phyloP scores from a whole-genome alignment of 176 grass and related monocot genomes.

The Oryza glumipatula region DNA sequence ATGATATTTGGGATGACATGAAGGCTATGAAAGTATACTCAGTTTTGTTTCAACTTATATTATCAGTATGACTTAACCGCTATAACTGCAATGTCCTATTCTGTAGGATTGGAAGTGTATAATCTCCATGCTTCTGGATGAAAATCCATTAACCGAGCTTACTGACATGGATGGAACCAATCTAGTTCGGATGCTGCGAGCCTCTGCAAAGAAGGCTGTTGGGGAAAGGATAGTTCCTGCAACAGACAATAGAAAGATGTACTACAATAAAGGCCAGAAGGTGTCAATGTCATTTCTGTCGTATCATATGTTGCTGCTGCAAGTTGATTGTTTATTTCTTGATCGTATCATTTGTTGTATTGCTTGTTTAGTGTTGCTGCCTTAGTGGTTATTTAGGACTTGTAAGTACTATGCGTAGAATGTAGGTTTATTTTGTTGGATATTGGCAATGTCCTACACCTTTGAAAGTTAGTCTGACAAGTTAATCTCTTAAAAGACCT shows the following conservation, averaged over 20 bases:
- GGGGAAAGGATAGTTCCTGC: constrained; percentile 94
- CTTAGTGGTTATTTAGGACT: constrained; percentile 12
- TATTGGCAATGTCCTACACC: background rate
- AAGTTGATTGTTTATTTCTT: constrained; percentile 23
- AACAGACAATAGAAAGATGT: constrained; percentile 82
- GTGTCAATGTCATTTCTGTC: constrained; percentile 34
- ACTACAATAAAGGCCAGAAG: constrained; percentile 83
- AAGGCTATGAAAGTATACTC: constrained; percentile 87
- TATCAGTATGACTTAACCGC: constrained; percentile 20
- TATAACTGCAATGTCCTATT: constrained; percentile 24
- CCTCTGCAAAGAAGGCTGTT: constrained; percentile 93
- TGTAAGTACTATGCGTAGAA: background rate
- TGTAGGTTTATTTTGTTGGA: constrained; percentile 25
- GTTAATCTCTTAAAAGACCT: constrained; percentile 17
- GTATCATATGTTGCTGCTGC: constrained; percentile 19
- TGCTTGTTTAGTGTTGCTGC: constrained; percentile 6
- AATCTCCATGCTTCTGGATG: constrained; percentile 89
- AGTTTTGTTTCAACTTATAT: constrained; percentile 24
- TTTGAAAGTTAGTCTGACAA: constrained; percentile 3
- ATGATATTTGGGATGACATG: constrained; percentile 99
- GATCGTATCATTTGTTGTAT: background rate
- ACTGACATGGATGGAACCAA: constrained; percentile 93
- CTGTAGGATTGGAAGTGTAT: constrained; percentile 93
- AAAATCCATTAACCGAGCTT: constrained; percentile 74
- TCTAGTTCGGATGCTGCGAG: constrained; percentile 82